Evolutionary conservation across 1,284 basidiomycete genomes (phyloP), one percentile per base, ranked within the genome.

Genomic region (Marasmius oreades): DNA sequence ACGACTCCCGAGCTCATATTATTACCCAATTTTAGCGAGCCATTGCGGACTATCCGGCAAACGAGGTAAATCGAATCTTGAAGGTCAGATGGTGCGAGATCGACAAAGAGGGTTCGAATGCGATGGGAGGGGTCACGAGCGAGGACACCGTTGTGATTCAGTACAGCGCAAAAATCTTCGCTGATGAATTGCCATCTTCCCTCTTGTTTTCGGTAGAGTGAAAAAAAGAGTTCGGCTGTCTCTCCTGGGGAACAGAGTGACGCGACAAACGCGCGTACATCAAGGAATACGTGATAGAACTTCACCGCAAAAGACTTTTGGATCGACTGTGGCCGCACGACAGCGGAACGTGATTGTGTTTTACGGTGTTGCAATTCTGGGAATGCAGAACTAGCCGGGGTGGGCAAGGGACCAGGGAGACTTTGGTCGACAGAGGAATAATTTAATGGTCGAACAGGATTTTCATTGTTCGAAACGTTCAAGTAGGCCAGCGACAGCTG

Each of bases 201-300:
- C 53, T 92, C 90, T 50, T 84, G 80, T 65, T 91, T 90, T 71
- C 90, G 92, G 79, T 93, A 98, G 5, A 99, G 80, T 2, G 93
- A 94, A 73, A 98, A 97, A 71, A 90, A 95, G 4, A 99, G 84
- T 69, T 99, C 95, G 4, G 87, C 90, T 0, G 90, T 90, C 70
- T 98, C 95, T 14, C 94, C 95, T 0, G 93, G 89, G 0, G 85
- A 79, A 70, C 95, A 98, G 1, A 88, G 88, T 6, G 88, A 90
- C 5, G 94, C 95, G 24, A 95, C 88, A 65, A 98, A 95, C 0
- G 94, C 93, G 36, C 92, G 88, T 12, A 98, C 73, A 63, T 98
- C 94, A 58, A 98, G 79, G 64, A 89, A 90, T 58, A 95, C 80
- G 67, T 98, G 94, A 68, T 90, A 93, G 68, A 94, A 93, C 63